Evolutionary conservation across 202 grass and related monocot genomes (phyloP).

Genomic region (Elaeis oleifera): DNA sequence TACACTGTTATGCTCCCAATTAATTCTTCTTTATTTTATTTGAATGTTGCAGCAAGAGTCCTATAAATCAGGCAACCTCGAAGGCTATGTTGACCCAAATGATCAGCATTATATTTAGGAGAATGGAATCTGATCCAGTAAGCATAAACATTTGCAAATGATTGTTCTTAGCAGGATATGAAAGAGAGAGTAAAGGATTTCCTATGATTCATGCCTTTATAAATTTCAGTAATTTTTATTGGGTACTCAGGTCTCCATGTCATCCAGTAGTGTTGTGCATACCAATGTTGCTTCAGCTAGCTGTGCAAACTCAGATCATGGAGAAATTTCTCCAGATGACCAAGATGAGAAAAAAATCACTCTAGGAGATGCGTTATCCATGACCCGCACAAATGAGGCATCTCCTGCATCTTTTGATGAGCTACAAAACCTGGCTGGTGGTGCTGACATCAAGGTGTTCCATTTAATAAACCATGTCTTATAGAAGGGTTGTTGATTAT

Average conservation of each 20-base stretch:
- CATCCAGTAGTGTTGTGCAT: conserved; percentile 30
- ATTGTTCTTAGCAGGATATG: conserved; percentile 2
- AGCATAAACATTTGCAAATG: conserved; percentile 14
- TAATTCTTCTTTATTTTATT: conserved; percentile 27
- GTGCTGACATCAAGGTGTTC: conserved; percentile 90
- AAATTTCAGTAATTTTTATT: conserved; percentile 21
- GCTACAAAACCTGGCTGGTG: conserved; percentile 93
- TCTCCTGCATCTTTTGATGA: conserved; percentile 81
- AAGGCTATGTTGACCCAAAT: conserved; percentile 99
- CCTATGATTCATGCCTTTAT: conserved; percentile 6
- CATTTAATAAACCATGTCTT: background rate
- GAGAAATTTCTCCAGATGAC: conserved; percentile 59
- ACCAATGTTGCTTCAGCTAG: conserved; percentile 40
- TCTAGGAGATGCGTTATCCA: conserved; percentile 78
- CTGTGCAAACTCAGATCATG: conserved; percentile 46
- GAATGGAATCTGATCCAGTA: conserved; percentile 91
- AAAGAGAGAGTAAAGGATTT: background rate
- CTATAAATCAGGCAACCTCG: conserved; percentile 93
- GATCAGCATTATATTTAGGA: conserved; percentile 94
- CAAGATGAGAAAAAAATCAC: conserved; percentile 57
- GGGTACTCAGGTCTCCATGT: conserved; percentile 41
- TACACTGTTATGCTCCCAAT: conserved; percentile 24
- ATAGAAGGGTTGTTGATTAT: too few species aligned
- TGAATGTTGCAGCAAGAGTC: conserved; percentile 72
- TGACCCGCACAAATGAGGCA: conserved; percentile 39